Base-by-base conservation (phyloP, 768 basidiomycete species). In the Mycena galericulata region DNA sequence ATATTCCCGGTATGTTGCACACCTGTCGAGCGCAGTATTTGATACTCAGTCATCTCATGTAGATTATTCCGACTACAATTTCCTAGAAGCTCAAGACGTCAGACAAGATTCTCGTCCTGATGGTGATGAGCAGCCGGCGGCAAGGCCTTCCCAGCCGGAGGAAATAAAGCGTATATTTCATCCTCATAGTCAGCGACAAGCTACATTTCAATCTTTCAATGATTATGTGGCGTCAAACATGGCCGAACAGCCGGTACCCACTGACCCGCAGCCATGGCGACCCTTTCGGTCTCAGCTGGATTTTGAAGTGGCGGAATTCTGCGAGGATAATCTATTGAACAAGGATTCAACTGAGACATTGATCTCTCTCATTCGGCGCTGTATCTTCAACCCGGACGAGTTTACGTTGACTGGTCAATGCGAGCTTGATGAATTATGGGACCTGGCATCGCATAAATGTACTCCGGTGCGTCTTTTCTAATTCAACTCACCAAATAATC, bases 91-190 rank as follows among this genome's bases (percentile, higher is more conserved):
- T 8, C 18, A 27, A 18, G 29, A 46, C 4, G n/a, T 24, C 4
- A 9, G 12, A 8, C 22, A 47, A 24, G 46, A 9, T 26, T 26
- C 46, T 3, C 46, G 22, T 12, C 14, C 26, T 24, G 24, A 57
- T 27, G 12, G 9, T 2, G 5, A 3, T 22, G 17, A n/a, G 17
- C 14, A 29, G 11, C 14, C n/a, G 1, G 14, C 26, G 7, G 38
- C 8, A 30, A 61, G 24, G 12, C 61, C 34, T n/a, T 2, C 47
- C 14, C 50, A 18, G 5, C 12, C 46, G 11, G 50, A 53, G 26
- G 43, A 46, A 3, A 64, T 64, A 4, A 64, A 64, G n/a, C 54
- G 53, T 8, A n/a, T 64, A 56, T 64, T 55, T 27, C 62, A 64
- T 64, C 62, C 62, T 29, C 53, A 64, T 54, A 64, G 62, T 24